Evolutionary conservation across 768 basidiomycete genomes (phyloP), one percentile per base, ranked within the genome.

Genomic region (Pleurotus cornucopiae): DNA sequence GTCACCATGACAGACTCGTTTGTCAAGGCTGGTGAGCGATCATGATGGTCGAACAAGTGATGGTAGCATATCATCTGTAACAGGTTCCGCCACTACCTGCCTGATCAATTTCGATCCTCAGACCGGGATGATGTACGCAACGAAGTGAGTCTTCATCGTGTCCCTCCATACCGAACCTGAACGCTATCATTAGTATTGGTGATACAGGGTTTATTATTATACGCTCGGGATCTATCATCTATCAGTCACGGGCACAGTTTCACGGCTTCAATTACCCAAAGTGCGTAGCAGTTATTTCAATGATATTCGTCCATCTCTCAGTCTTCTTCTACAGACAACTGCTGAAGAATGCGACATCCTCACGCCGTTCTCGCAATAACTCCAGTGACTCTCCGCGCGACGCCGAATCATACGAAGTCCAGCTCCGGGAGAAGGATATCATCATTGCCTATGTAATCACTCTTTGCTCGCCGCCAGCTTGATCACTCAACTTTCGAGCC

Each of bases 11-110:
- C 82, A 55, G 89, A 94, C 64, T 76, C 80, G 60, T 72, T 70
- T 43, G 85, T 89, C 12, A 70, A 84, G 63, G 89, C 88, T 40
- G 84, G 85, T 84, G 72, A 76, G 75, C 64, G 23, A 20, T 47
- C 5, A 16, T 6, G 43, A 44, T 21, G 7, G 9, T n/a, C 13
- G 13, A 14, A 44, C 43, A 44, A 16, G 20, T 13, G 13, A 13
- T 3, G 11, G 16, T 21, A 11, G 20, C 14, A 44, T 21, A n/a
- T 44, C 13, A n/a, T n/a, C 20, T 21, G 20, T 48, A 20, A 23
- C 64, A 93, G 91, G 91, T 55, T 91, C 91, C 9, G 91, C 91
- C 65, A 94, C 91, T 0, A 90, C 89, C 34, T 90, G 88, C 62
- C 69, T 93, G 20, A 65, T 91, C 37, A 88, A 80, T 55, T 67